Conservation (phyloP, 805 yeast genomes). For the Lachancea meyersii region DNA sequence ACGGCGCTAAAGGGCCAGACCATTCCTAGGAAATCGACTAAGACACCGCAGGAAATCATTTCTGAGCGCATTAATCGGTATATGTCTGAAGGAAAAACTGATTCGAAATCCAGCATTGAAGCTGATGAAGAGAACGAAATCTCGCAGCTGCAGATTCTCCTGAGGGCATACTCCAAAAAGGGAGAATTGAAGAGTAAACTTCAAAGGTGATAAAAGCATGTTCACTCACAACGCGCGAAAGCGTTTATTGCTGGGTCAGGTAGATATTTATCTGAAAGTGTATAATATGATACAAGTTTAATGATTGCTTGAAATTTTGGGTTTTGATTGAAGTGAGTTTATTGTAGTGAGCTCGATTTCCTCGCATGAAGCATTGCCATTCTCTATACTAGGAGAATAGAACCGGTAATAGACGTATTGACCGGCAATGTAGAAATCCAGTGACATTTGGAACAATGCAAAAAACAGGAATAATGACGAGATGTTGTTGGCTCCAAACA, state of each 20-base stretch:
- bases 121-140: slow-evolving; percentile 1
- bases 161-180: slow-evolving; percentile 26
- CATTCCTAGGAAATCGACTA: slow-evolving; percentile 10
- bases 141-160: slow-evolving; percentile 12
- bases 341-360: slow-evolving; percentile 3
- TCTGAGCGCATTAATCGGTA: slow-evolving; percentile 12
- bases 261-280: neutral
- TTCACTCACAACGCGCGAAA: too few species aligned
- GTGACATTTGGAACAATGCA: slow-evolving; percentile 69
- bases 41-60: slow-evolving; percentile 6
- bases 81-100: slow-evolving; percentile 4
- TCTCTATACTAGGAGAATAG: slow-evolving; percentile 23
- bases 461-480: slow-evolving; percentile 60
- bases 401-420: slow-evolving; percentile 63
- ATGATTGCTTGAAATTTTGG: neutral
- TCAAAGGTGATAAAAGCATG: neutral
- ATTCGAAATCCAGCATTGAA: neutral
- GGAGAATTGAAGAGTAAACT: slow-evolving; percentile 11
- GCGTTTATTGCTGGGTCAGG: neutral
- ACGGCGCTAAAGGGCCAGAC: slow-evolving; percentile 23
- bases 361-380: neutral
- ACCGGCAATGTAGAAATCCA: slow-evolving; percentile 66
- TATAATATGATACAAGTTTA: neutral
- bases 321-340: neutral
- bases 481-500: slow-evolving; percentile 70